Evolutionary conservation across 305 asterid species (phyloP).

Genomic region (Rubia tinctorum): DNA sequence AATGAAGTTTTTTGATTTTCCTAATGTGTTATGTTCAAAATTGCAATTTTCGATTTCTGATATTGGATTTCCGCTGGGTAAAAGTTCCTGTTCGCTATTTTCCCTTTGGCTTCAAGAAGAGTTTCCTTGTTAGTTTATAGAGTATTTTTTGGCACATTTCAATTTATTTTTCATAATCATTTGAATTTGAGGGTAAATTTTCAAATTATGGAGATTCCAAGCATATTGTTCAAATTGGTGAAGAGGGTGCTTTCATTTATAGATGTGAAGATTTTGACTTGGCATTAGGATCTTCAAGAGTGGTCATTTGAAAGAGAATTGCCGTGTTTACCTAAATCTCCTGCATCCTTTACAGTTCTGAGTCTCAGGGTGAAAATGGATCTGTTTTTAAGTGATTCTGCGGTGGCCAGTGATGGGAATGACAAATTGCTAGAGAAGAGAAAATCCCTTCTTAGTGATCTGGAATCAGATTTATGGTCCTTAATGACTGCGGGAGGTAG

Average conservation of each 20-base stretch:
- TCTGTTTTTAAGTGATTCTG: slow-evolving; percentile 15
- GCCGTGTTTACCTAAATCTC: neutral
- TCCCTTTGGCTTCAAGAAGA: neutral
- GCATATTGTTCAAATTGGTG: neutral
- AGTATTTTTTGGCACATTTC: neutral
- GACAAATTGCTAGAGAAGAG: slow-evolving; percentile 21
- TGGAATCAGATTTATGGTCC: slow-evolving; percentile 64
- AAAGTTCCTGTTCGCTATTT: neutral
- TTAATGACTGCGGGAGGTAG: slow-evolving; percentile 62
- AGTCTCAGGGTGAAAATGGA: slow-evolving; percentile 11
- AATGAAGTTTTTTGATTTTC: neutral
- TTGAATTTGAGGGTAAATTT: neutral
- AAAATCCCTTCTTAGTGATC: slow-evolving; percentile 50
- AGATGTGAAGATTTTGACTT: neutral
- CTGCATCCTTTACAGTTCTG: neutral
- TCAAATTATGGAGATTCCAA: neutral
- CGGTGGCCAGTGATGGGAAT: slow-evolving; percentile 13
- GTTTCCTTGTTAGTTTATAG: neutral
- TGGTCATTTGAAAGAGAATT: neutral
- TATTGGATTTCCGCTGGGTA: neutral
- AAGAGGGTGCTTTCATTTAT: neutral
- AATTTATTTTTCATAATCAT: neutral
- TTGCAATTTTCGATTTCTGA: neutral
- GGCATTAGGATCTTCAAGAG: neutral
- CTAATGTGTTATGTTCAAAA: neutral